These are phyloP conservation scores for Saturnispora diversa DNA, from an alignment of 805 yeast genomes.

Conservation along the genomic window DNA sequence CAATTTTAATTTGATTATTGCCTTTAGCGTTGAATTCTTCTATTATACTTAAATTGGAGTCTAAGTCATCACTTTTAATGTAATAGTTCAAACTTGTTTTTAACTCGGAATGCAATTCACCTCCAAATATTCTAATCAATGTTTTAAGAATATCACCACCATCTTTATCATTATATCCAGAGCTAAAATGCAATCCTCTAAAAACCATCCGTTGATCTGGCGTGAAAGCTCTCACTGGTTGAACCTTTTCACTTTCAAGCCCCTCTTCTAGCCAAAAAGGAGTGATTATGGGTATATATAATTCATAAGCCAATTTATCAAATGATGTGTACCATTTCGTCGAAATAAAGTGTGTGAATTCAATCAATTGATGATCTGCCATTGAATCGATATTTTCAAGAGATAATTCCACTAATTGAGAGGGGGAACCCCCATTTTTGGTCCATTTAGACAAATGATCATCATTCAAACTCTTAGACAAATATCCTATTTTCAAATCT, in stretches of 20 bases:
- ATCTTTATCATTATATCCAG: slow-evolving; percentile 43
- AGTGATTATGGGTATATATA: slow-evolving; percentile 59
- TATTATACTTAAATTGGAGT: slow-evolving; percentile 36
- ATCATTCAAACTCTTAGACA: neutral
- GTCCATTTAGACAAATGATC: neutral
- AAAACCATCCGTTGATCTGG: slow-evolving; percentile 66
- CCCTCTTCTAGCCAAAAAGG: slow-evolving; percentile 54
- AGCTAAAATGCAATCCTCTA: slow-evolving; percentile 53
- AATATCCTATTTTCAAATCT: slow-evolving; percentile 3
- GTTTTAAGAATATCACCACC: slow-evolving; percentile 64
- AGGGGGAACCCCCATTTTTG: neutral
- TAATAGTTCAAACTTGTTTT: slow-evolving; percentile 75
- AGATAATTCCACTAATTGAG: slow-evolving; percentile 3
- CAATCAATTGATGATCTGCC: slow-evolving; percentile 14
- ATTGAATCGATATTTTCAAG: slow-evolving; percentile 14
- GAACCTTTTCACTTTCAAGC: slow-evolving; percentile 31
- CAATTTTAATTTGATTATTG: slow-evolving; percentile 43
- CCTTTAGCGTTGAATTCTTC: slow-evolving; percentile 24
- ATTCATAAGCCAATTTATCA: slow-evolving; percentile 33
- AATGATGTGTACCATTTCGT: slow-evolving; percentile 40
- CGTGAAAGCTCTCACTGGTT: slow-evolving; percentile 51
- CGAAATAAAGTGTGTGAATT: slow-evolving; percentile 43
- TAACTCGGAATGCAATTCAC: slow-evolving; percentile 53
- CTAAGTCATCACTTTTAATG: slow-evolving; percentile 42
- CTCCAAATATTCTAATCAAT: slow-evolving; percentile 71